These are phyloP conservation scores for Xylariaceae sp. DNA, from an alignment of 2,329 filamentous ascomycete species.

Conservation along the genomic window DNA sequence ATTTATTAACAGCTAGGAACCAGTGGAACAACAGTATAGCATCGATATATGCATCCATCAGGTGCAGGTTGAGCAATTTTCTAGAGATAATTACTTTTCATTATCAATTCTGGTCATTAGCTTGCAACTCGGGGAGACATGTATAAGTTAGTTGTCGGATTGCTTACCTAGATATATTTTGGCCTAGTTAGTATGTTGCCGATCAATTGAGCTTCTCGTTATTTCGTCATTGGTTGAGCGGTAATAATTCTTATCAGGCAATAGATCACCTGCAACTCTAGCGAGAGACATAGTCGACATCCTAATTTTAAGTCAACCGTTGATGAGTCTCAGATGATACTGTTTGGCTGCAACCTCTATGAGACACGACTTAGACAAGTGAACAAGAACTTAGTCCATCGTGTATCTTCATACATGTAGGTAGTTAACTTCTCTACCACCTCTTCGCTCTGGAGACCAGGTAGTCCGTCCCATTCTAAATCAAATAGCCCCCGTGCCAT, in stretches of 20 bases:
- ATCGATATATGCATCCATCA: too few species aligned
- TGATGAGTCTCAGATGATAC: conserved; percentile 16
- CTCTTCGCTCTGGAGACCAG: background rate
- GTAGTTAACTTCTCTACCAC: background rate
- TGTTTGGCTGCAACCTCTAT: conserved; percentile 3
- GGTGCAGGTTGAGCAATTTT: too few species aligned
- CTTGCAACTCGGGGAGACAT: too few species aligned
- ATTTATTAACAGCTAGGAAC: too few species aligned
- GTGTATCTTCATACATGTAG: too few species aligned
- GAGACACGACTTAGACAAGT: conserved; percentile 4
- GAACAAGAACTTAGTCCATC: background rate
- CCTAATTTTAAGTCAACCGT: background rate
- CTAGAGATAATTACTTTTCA: too few species aligned
- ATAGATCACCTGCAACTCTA: conserved; percentile 16
- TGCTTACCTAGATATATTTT: too few species aligned
- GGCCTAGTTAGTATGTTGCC: background rate
- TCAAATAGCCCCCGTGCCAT: conserved; percentile 9
- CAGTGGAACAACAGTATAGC: too few species aligned
- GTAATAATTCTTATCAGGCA: conserved; percentile 13
- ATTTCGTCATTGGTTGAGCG: background rate
- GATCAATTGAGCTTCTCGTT: background rate
- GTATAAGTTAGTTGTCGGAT: too few species aligned
- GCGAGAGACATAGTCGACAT: conserved; percentile 16
- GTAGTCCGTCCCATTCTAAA: conserved; percentile 4
- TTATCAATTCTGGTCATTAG: too few species aligned